phyloP scores from a whole-genome alignment of 176 grass and related monocot genomes.

The Coix lacrymajobi region DNA sequence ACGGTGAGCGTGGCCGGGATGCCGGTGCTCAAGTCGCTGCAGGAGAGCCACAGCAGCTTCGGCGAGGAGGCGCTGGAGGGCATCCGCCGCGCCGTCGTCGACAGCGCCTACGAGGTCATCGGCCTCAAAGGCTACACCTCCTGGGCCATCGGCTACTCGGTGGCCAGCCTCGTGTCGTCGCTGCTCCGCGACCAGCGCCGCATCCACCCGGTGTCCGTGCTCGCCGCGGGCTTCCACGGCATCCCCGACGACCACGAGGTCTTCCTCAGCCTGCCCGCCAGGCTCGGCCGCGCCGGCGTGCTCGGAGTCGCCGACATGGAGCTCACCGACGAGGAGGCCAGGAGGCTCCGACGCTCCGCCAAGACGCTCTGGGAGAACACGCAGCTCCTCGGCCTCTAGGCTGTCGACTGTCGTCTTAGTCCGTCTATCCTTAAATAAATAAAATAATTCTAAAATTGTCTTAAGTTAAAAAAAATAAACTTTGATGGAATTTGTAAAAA shows the following conservation, averaged over 20 bases:
- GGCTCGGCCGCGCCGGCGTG: conserved; percentile 47
- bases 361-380: conserved; percentile 68
- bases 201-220: conserved; percentile 76
- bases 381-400: conserved; percentile 42
- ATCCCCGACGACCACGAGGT: conserved; percentile 47
- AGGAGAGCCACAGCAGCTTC: conserved; percentile 36
- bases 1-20: conserved; percentile 56
- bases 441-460: no score
- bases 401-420: no score
- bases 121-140: conserved; percentile 72
- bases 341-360: conserved; percentile 39
- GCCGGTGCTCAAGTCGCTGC: conserved; percentile 52
- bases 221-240: conserved; percentile 59
- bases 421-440: no score
- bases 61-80: conserved; percentile 37
- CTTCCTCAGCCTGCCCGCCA: conserved; percentile 75
- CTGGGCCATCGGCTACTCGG: conserved; percentile 89
- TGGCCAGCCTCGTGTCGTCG: conserved; percentile 48
- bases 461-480: no score
- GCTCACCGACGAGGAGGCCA: conserved; percentile 61
- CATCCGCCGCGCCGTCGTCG: conserved; percentile 50
- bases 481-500: no score
- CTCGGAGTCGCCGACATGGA: conserved; percentile 50
- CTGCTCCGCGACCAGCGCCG: conserved; percentile 71
- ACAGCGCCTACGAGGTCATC: conserved; percentile 77